Percentiles rank a stretch among this genome's conserved stretches.
Evolutionary conservation across 169 alveolate genomes (phyloP).

Genomic region (Plasmodium sp.): DNA sequence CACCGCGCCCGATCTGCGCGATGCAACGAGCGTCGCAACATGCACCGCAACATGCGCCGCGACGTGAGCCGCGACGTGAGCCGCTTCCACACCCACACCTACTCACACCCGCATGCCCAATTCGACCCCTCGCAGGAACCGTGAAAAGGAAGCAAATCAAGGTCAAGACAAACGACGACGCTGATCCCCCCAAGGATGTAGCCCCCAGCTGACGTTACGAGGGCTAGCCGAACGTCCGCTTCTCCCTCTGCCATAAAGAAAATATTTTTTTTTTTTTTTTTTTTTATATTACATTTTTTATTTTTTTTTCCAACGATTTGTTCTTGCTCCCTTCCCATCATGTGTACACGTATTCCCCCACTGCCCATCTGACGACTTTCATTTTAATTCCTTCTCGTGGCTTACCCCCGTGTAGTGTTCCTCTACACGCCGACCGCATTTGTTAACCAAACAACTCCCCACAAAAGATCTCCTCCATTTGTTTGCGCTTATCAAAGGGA

Average conservation of each 20-base stretch:
- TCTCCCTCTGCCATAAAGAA: not conserved
- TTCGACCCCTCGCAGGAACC: constrained; percentile 10
- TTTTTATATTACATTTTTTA: not conserved
- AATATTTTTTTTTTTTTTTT: not conserved
- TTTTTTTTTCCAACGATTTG: not conserved
- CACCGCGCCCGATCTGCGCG: not conserved
- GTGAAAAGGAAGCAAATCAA: constrained; percentile 37
- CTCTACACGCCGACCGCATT: not conserved
- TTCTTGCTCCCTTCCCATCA: not conserved
- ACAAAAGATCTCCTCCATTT: not conserved
- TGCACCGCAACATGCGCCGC: not conserved
- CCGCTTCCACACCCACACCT: not conserved
- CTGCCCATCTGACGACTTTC: not conserved
- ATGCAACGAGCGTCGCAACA: not conserved
- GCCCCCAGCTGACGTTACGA: not conserved
- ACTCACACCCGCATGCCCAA: not conserved
- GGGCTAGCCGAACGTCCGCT: not conserved
- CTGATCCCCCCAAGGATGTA: not conserved
- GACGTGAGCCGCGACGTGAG: not conserved
- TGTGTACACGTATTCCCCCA: not conserved
- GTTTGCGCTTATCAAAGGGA: not conserved
- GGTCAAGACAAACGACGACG: constrained; percentile 26
- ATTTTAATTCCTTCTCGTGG: not conserved
- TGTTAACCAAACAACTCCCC: not conserved
- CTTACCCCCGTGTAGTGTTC: not conserved